Evolutionary conservation across 192 early-diverging fungal genomes (phyloP).

Genomic region (Entomortierella lignicola): DNA sequence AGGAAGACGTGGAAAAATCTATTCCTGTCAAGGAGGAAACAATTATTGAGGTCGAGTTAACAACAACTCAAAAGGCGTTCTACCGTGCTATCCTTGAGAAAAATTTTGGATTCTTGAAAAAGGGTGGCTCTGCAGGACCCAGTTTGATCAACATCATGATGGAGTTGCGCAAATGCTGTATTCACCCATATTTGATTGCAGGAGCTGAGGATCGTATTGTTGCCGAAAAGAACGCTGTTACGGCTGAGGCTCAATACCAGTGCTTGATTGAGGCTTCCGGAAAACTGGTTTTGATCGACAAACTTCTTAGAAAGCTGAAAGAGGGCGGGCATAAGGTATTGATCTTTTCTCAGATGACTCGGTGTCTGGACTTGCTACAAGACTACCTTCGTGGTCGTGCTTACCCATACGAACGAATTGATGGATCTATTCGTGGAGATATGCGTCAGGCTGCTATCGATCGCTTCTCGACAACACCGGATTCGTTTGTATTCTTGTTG

Average conservation of each 20-base stretch:
- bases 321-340: slow-evolving; percentile 87
- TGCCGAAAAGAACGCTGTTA: slow-evolving; percentile 69
- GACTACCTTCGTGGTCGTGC: slow-evolving; percentile 82
- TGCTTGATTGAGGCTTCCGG: slow-evolving; percentile 84
- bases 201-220: slow-evolving; percentile 89
- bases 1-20: slow-evolving; percentile 91
- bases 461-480: slow-evolving; percentile 80
- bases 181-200: slow-evolving; percentile 83
- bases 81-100: slow-evolving; percentile 88
- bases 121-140: slow-evolving; percentile 65
- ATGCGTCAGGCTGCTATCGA: slow-evolving; percentile 89
- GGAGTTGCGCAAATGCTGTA: slow-evolving; percentile 91
- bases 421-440: slow-evolving; percentile 83
- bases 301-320: slow-evolving; percentile 79
- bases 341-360: slow-evolving; percentile 91
- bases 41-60: slow-evolving; percentile 90
- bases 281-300: slow-evolving; percentile 88
- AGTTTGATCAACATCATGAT: slow-evolving; percentile 91
- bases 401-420: slow-evolving; percentile 86
- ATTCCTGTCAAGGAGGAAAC: slow-evolving; percentile 94
- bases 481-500: slow-evolving; percentile 88
- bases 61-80: slow-evolving; percentile 88
- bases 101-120: slow-evolving; percentile 87
- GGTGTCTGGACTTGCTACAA: slow-evolving; percentile 84
- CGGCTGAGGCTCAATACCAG: slow-evolving; percentile 72